Conservation (phyloP, 352 stramenopile species). For the Phytophthora hybrid region DNA sequence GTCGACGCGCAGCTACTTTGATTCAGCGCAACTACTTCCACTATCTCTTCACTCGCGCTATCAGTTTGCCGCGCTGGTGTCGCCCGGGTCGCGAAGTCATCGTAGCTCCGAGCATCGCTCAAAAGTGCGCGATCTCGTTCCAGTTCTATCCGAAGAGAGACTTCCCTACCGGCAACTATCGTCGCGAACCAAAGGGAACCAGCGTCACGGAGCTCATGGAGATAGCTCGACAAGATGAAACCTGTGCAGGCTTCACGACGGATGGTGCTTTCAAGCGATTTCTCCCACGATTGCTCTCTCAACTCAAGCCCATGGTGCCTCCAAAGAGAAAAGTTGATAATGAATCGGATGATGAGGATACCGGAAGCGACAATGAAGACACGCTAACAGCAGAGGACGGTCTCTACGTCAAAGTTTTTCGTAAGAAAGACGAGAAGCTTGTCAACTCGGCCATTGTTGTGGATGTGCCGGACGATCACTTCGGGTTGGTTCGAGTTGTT, state of each 20-base stretch:
- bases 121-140: constrained; percentile 72
- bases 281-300: constrained; percentile 75
- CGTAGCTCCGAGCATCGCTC: constrained; percentile 65
- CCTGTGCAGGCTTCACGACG: constrained; percentile 74
- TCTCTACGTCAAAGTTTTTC: constrained; percentile 72
- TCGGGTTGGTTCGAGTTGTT: constrained; percentile 65
- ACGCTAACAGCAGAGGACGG: constrained; percentile 47
- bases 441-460: constrained; percentile 69
- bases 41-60: constrained; percentile 73
- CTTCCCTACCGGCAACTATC: constrained; percentile 76
- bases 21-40: constrained; percentile 81
- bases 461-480: constrained; percentile 59
- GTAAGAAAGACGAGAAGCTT: constrained; percentile 52
- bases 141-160: constrained; percentile 83
- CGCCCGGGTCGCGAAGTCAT: constrained; percentile 70
- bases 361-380: not conserved
- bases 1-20: constrained; percentile 47
- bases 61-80: constrained; percentile 69
- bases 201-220: constrained; percentile 62
- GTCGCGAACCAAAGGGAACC: constrained; percentile 42
- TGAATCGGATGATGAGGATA: constrained; percentile 5
- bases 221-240: constrained; percentile 70
- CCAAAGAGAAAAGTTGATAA: not conserved
- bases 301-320: constrained; percentile 62
- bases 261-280: constrained; percentile 83